Evolutionary conservation across 2,329 filamentous ascomycete genomes (phyloP), one percentile per base, ranked within the genome.

Genomic region (Colletotrichum cordylinicola): DNA sequence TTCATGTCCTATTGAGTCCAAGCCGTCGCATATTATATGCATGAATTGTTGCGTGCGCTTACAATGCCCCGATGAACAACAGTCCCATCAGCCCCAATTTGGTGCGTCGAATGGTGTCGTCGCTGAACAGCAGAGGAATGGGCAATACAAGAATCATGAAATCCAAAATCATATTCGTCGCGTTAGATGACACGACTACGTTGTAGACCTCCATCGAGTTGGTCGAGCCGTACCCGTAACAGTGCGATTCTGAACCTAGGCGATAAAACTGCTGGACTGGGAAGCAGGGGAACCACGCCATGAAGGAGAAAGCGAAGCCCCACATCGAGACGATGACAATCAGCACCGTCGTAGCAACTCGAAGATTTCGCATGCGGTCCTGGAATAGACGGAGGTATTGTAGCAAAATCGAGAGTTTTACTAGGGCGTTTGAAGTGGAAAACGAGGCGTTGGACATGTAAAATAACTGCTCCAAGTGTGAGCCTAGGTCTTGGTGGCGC

Each of bases 211-310:
- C 52, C 13, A 24, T 6, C 3, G 68, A 33, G 13, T 75, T 55
- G 9, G 61, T 71, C 7, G 72, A 75, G 61, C 72, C 68, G 27
- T 52, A 75, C 9, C 72, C 72, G 12, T 75, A 66, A 5, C 72
- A 75, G 13, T 72, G 16, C 1, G 21, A 37, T 33, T 71, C 72
- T 2, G 72, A 60, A 4, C 67, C 72, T 3, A 71, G 67, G 15
- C 56, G 69, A 15, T 67, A 70, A 27, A 75, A 75, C 16, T 71
- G 67, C 16, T 71, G 60, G 2, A 52, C 29, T 9, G 72, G 72
- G 24, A 71, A 70, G 72, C 72, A 75, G 1, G 72, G 72, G 27
- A 75, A 58, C 72, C 72, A 75, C 6, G 72, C 72, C 24, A 67
- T 66, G 61, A 75, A 72, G 3, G 60, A 37, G 21, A 75, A 72